A percentile compares a stretch with the other conserved stretches of the same genome.
These are phyloP conservation scores for Emericellopsis cladophorae DNA, from an alignment of 2,329 filamentous ascomycete species.

Conservation along the genomic window DNA sequence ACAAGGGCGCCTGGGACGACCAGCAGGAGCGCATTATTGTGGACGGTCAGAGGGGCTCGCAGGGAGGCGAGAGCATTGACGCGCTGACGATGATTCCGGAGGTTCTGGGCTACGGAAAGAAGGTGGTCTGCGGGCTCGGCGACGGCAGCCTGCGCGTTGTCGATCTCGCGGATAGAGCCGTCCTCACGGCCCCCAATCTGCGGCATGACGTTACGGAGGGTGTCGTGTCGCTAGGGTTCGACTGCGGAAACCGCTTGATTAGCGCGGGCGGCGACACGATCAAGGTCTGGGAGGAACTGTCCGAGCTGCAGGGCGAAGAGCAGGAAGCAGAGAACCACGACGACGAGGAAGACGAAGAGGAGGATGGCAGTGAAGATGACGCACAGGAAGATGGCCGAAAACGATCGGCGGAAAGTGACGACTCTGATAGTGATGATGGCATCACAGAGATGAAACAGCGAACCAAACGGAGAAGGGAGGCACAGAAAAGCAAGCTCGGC, in stretches of 20 bases:
- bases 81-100: conserved; percentile 61
- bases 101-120: conserved; percentile 55
- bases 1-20: conserved; percentile 89
- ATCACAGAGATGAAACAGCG: conserved; percentile 28
- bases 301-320: conserved; percentile 32
- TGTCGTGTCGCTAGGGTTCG: conserved; percentile 71
- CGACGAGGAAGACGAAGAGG: conserved; percentile 31
- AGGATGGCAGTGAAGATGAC: conserved; percentile 12
- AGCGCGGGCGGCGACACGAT: conserved; percentile 76
- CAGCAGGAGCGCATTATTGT: conserved; percentile 82
- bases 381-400: not conserved
- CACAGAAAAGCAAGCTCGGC: conserved; percentile 28
- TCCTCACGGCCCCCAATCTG: conserved; percentile 47
- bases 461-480: conserved; percentile 29
- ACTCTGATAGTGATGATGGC: conserved; percentile 18
- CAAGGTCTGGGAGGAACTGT: conserved; percentile 84
- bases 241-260: conserved; percentile 75
- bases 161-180: conserved; percentile 59
- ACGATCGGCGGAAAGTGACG: conserved; percentile 22
- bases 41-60: conserved; percentile 27
- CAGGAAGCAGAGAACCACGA: conserved; percentile 30
- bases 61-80: conserved; percentile 66
- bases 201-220: conserved; percentile 79
- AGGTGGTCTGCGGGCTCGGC: conserved; percentile 68
- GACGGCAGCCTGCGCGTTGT: conserved; percentile 72